phyloP scores from a whole-genome alignment of 108 stramenopile genomes.

The Nitzschia putrida region DNA sequence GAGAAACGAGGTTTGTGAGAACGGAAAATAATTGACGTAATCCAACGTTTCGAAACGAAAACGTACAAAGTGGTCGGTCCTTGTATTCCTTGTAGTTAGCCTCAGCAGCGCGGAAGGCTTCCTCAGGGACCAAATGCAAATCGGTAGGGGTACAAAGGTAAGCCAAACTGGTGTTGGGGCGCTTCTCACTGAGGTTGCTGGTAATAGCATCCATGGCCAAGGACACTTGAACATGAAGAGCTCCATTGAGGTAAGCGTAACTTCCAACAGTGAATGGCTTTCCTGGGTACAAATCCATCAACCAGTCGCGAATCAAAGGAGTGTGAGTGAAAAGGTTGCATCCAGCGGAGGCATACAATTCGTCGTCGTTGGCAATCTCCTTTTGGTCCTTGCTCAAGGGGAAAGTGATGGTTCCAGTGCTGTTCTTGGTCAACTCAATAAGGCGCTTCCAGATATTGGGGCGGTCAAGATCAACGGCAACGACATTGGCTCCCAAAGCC shows the following conservation, averaged over 20 bases:
- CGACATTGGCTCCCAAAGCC: constrained; percentile 92
- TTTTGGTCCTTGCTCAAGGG: constrained; percentile 78
- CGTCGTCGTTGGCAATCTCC: constrained; percentile 60
- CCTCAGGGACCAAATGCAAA: constrained; percentile 91
- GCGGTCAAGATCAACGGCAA: constrained; percentile 95
- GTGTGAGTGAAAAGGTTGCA: constrained; percentile 94
- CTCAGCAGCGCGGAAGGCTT: constrained; percentile 82
- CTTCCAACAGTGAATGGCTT: constrained; percentile 88
- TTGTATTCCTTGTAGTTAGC: constrained; percentile 68
- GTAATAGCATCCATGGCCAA: constrained; percentile 95
- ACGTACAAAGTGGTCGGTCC: constrained; percentile 68
- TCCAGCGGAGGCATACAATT: constrained; percentile 76
- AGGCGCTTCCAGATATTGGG: constrained; percentile 89
- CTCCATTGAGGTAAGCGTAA: constrained; percentile 96
- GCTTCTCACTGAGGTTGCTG: constrained; percentile 79
- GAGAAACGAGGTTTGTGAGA: neutral
- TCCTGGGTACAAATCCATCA: constrained; percentile 79
- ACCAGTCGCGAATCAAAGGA: constrained; percentile 93
- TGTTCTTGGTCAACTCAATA: constrained; percentile 76
- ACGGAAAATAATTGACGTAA: neutral
- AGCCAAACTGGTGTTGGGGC: constrained; percentile 82
- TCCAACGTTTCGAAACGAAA: no score
- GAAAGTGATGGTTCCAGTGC: constrained; percentile 91
- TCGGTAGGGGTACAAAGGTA: constrained; percentile 99
- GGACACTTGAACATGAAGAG: constrained; percentile 94